These are phyloP conservation scores for Gossypium turneri DNA, from an alignment of 345 rosid genomes.

Conservation along the genomic window DNA sequence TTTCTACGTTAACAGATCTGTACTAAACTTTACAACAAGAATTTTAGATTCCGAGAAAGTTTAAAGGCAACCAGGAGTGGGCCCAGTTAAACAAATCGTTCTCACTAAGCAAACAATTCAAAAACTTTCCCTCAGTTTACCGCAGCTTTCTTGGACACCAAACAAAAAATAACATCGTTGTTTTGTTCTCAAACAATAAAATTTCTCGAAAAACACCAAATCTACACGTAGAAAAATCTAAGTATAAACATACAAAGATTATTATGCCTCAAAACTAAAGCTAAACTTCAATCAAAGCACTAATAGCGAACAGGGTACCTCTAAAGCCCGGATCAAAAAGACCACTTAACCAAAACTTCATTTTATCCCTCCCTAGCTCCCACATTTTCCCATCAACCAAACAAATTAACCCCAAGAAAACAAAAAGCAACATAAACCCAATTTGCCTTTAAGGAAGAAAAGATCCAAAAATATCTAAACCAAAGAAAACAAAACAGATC, in stretches of 20 bases:
- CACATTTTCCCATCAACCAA: slow-evolving; percentile 16
- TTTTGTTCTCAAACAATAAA: not conserved
- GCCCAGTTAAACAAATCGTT: not conserved
- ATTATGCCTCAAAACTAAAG: not conserved
- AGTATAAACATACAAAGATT: not conserved
- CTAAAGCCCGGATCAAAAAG: not conserved
- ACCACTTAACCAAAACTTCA: not conserved
- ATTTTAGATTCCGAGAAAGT: not conserved
- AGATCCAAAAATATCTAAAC: slow-evolving; percentile 13
- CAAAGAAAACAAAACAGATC: not conserved
- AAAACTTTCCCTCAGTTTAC: slow-evolving; percentile 4
- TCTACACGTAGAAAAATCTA: not conserved
- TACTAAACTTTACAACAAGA: not conserved
- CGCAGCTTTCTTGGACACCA: not conserved
- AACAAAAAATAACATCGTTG: not conserved
- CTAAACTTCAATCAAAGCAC: not conserved
- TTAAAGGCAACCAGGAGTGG: not conserved
- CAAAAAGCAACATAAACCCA: slow-evolving; percentile 11
- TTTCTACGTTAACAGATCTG: not conserved
- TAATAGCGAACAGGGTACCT: not conserved
- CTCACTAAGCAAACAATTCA: not conserved
- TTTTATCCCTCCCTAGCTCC: not conserved
- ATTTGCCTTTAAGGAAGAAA: slow-evolving; percentile 8
- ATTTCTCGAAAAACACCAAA: not conserved
- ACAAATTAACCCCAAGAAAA: not conserved